Evolutionary conservation across 306 rosid genomes (phyloP), one percentile per base, ranked within the genome.

Genomic region (Trifolium subterraneum): DNA sequence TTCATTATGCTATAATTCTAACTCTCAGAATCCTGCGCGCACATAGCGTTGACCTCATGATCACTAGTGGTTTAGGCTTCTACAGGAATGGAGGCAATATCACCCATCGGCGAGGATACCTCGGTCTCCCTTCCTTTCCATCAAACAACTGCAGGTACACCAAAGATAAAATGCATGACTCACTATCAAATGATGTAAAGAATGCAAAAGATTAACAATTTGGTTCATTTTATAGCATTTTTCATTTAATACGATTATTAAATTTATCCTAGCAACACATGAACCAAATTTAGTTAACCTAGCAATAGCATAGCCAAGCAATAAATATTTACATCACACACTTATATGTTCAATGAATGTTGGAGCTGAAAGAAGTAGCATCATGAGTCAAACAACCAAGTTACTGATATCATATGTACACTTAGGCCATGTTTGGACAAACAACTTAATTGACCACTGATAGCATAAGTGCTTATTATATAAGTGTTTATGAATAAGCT

Each of bases 31-130:
- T 65, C 72, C 35, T 52, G 68, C 8, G 5, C 22, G 73, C 45
- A 61, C 27, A 15, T 35, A 20, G 79, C 19, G 70, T 59, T 68
- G 71, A 72, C 71, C 48, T 68, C 64, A 38, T 59, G 13, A 27
- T 27, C 39, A 2, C 14, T 45, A 47, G 44, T 19, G 52, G 58
- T 62, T 70, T 78, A 64, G 60, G 61, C 68, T 64, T 84, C 95
- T 94, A 94, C 80, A 94, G 85, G 85, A 94, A 85, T 76, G 98
- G 98, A 33, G 99, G 98, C 72, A 94, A 81, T 47, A 92, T 90
- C 29, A 94, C 85, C 98, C 97, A 94, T 77, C 99, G 82, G 60
- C 96, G 98, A 20, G 98, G 96, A 81, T 94, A 94, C 92, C 85
- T 87, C 1, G 96, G 98, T 60, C 83, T 83, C 70, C 96, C 98